Evolutionary conservation across 805 yeast species (phyloP).

Genomic region (Yamadazyma kitorensis): DNA sequence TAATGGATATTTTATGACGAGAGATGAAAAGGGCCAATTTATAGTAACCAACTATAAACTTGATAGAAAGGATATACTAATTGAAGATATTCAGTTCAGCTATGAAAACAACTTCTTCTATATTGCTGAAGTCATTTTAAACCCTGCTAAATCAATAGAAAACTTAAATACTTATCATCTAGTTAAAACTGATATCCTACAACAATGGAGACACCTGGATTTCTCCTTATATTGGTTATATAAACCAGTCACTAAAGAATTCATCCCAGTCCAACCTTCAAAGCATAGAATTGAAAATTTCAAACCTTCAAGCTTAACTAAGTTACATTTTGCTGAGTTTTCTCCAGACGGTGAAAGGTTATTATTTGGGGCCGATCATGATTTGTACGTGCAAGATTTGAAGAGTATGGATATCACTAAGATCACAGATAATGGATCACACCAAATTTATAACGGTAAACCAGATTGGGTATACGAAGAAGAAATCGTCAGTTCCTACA

Average conservation of each 20-base stretch:
- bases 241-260: constrained; percentile 21
- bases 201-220: constrained; percentile 43
- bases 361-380: constrained; percentile 54
- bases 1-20: constrained; percentile 30
- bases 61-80: constrained; percentile 18
- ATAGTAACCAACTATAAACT: constrained; percentile 26
- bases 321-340: constrained; percentile 54
- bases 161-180: constrained; percentile 44
- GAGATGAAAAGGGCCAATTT: constrained; percentile 11
- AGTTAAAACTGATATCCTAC: constrained; percentile 46
- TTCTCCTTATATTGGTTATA: constrained; percentile 39
- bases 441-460: constrained; percentile 57
- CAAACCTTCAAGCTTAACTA: constrained; percentile 16
- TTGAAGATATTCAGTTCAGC: constrained; percentile 31
- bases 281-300: constrained; percentile 6
- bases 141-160: constrained; percentile 42
- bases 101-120: constrained; percentile 40
- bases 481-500: constrained; percentile 61
- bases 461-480: constrained; percentile 88
- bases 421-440: constrained; percentile 53
- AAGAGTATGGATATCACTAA: constrained; percentile 16
- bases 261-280: constrained; percentile 35
- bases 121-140: constrained; percentile 32
- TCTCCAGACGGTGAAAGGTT: constrained; percentile 59
- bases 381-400: constrained; percentile 50